Percentiles rank a stretch among this genome's conserved stretches.
Conservation (phyloP, 345 rosid genomes). For the Tarenaya hassleriana region DNA sequence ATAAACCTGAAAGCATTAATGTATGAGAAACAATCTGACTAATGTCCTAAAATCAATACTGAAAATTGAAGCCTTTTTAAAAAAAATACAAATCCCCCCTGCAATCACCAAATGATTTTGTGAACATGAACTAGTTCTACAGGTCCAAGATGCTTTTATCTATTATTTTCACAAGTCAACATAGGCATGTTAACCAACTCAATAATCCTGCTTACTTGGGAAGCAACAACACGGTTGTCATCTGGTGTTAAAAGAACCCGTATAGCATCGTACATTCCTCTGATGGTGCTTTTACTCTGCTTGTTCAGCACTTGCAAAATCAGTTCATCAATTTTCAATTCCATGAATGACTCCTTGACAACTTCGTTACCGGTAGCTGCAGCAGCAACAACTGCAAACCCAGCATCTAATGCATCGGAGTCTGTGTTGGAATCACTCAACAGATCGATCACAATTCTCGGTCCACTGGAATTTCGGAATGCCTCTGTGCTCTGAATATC, state of each 20-base stretch:
- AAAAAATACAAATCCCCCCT: too few species aligned
- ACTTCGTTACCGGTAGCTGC: conserved; percentile 85
- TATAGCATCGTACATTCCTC: conserved; percentile 65
- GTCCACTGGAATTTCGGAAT: conserved; percentile 53
- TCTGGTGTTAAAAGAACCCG: conserved; percentile 71
- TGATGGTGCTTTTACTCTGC: conserved; percentile 35
- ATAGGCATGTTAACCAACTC: not conserved
- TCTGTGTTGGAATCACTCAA: conserved; percentile 40
- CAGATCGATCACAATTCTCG: conserved; percentile 41
- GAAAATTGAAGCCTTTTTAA: not conserved
- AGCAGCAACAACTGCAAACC: conserved; percentile 64
- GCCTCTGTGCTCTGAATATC: conserved; percentile 65
- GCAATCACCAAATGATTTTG: not conserved
- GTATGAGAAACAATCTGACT: not conserved
- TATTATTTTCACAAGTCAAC: not conserved
- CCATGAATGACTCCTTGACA: conserved; percentile 74
- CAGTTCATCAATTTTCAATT: conserved; percentile 66
- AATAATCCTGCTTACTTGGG: conserved; percentile 54
- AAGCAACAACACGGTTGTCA: conserved; percentile 91
- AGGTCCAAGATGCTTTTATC: not conserved
- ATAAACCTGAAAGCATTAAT: conserved; percentile 57
- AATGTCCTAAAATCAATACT: conserved; percentile 9
- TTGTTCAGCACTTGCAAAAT: conserved; percentile 50
- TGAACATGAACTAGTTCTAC: not conserved
- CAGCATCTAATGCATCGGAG: conserved; percentile 42